Conservation (phyloP, 768 basidiomycete genomes). For the Kwoniella shandongensis region DNA sequence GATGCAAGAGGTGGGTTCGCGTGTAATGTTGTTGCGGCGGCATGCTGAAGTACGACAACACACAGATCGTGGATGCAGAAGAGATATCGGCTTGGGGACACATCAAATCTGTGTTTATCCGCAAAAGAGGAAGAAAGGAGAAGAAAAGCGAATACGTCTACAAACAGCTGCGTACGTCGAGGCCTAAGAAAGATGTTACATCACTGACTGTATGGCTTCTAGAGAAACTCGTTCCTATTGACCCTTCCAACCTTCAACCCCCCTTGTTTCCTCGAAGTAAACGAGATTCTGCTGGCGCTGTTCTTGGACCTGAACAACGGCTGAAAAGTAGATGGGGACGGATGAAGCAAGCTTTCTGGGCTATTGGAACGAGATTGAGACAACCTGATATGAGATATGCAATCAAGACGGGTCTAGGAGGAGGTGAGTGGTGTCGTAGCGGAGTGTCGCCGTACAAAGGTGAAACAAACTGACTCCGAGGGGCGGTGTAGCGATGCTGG, state of each 20-base stretch:
- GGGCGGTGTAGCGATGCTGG: slow-evolving; percentile 65
- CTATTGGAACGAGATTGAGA: slow-evolving; percentile 63
- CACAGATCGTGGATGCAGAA: slow-evolving; percentile 30
- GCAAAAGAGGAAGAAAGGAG: slow-evolving; percentile 15
- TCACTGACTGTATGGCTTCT: not conserved
- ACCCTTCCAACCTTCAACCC: slow-evolving; percentile 57
- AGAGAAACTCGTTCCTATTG: slow-evolving; percentile 53
- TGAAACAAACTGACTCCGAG: not conserved
- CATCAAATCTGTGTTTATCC: slow-evolving; percentile 21
- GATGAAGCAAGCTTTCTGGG: slow-evolving; percentile 72
- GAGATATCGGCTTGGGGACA: slow-evolving; percentile 31
- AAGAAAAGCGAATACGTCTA: slow-evolving; percentile 35
- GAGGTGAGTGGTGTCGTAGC: slow-evolving; percentile 30
- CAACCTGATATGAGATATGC: slow-evolving; percentile 82
- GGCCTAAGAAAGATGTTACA: not conserved
- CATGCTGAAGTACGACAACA: not conserved
- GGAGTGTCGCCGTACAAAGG: not conserved
- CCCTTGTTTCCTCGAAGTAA: slow-evolving; percentile 76
- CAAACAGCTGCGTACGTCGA: slow-evolving; percentile 46
- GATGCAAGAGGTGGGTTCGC: slow-evolving; percentile 65
- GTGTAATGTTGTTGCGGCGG: no score
- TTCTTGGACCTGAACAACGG: slow-evolving; percentile 69
- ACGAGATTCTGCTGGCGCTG: slow-evolving; percentile 80
- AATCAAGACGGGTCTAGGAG: slow-evolving; percentile 67
- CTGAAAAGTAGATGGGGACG: slow-evolving; percentile 65